A percentile compares a stretch with the other conserved stretches of the same genome.
Conservation (phyloP, 805 yeast genomes). For the Citeromyces nyonsensis region DNA sequence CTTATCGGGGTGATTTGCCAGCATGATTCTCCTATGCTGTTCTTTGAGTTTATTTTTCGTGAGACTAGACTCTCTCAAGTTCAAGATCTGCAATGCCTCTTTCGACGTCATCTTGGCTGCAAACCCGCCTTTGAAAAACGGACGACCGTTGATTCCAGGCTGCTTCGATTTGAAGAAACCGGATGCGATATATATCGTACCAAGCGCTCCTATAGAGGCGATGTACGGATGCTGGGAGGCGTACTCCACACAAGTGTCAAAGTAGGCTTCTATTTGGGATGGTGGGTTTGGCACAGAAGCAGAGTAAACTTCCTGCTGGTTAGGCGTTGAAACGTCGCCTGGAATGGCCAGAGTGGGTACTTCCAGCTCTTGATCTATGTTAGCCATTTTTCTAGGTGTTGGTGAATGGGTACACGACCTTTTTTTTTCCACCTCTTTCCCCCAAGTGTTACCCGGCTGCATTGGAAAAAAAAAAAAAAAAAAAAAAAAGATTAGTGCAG, state of each 20-base stretch:
- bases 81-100: conserved; percentile 79
- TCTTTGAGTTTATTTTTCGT: conserved; percentile 55
- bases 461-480: neutral
- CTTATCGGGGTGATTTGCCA: conserved; percentile 86
- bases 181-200: conserved; percentile 46
- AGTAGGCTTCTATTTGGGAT: conserved; percentile 36
- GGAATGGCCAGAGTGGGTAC: conserved; percentile 43
- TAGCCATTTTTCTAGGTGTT: neutral
- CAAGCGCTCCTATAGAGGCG: conserved; percentile 55
- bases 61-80: conserved; percentile 51
- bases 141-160: conserved; percentile 52
- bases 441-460: conserved; percentile 1
- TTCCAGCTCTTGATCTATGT: conserved; percentile 18
- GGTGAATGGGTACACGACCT: neutral
- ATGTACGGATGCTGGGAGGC: conserved; percentile 68
- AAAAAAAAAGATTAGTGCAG: neutral
- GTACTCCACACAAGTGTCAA: conserved; percentile 41
- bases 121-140: conserved; percentile 77
- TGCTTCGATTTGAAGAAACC: conserved; percentile 52
- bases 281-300: conserved; percentile 10
- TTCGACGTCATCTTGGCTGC: conserved; percentile 80
- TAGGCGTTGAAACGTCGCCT: conserved; percentile 21
- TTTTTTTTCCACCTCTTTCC: neutral
- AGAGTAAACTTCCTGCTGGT: conserved; percentile 6
- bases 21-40: conserved; percentile 72